Conservation (phyloP, 192 early-diverging fungal species). For the Backusella tarrabulga region DNA sequence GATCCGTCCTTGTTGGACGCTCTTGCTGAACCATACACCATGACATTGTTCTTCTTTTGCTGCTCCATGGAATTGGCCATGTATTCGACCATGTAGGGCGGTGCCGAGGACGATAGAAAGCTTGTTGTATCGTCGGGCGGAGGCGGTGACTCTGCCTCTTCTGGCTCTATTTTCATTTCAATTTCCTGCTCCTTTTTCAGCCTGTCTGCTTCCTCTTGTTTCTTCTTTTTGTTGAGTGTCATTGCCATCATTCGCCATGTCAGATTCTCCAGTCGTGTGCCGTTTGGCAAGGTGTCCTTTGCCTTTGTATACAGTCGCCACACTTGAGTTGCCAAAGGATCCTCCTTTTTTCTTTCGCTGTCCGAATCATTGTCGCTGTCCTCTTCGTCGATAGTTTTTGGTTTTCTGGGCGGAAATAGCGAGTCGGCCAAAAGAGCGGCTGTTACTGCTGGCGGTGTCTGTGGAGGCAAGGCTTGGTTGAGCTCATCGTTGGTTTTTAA, state of each 20-base stretch:
- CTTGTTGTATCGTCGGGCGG: constrained; percentile 32
- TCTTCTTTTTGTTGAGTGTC: constrained; percentile 47
- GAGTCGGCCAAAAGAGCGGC: constrained; percentile 35
- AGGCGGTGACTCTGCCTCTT: constrained; percentile 14
- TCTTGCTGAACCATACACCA: constrained; percentile 24
- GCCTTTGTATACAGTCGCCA: constrained; percentile 83
- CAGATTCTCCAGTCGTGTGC: constrained; percentile 78
- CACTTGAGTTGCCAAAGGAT: constrained; percentile 55
- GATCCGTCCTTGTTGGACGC: not conserved
- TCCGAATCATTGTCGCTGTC: constrained; percentile 20
- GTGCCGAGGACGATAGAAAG: constrained; percentile 37
- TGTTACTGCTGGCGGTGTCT: constrained; percentile 30
- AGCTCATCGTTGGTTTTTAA: not conserved
- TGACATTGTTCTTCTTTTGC: constrained; percentile 12
- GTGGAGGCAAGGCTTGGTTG: not conserved
- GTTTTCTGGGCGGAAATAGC: constrained; percentile 36
- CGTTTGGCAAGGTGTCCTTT: constrained; percentile 75
- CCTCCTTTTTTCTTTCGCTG: constrained; percentile 40
- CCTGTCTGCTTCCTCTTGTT: not conserved
- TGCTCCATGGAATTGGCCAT: constrained; percentile 3
- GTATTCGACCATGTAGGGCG: constrained; percentile 25
- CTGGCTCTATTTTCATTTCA: not conserved
- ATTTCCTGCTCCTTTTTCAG: not conserved
- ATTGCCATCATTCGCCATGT: constrained; percentile 85
- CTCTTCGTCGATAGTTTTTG: not conserved